Base-by-base conservation (phyloP, 306 rosid species). In the Malus asiatica region DNA sequence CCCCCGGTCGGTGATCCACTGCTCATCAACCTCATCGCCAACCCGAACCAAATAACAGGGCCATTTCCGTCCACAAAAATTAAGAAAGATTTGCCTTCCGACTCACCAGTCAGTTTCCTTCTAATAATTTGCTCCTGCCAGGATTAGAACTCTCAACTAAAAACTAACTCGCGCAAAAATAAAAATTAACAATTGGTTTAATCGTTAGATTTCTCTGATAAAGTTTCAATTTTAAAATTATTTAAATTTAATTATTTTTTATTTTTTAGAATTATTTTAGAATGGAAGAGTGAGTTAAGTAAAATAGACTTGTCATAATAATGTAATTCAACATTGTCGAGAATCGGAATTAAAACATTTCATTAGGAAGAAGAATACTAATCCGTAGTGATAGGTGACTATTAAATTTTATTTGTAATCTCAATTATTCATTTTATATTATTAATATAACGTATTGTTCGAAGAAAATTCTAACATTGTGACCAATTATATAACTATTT, bases 321-420 rank as follows among this genome's bases (percentile, higher is more conserved):
- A 33, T 33, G 6, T 32, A 0, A 5, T 33, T 33, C 0, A 33
- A 33, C 6, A 5, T 5, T 33, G 1, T 33, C 1, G 0, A 33
- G 6, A 33, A 33, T 33, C 0, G 0, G 1, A 33, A 4, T 4
- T 33, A 33, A 33, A 1, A 33, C 35, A 4, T 33, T 1, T 33
- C 0, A 5, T 3, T 32, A 5, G 0, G 2, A 6, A 1, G 6
- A 1, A 3, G 2, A 33, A 33, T 33, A 33, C 38, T 33, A 33
- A 0, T 1, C 0, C 2, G 7, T 33, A 33, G 7, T 33, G 0
- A 1, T 33, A 6, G 2, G 8, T 33, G 1, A 33, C 0, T 5
- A 33, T 38, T 38, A 38, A 38, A 38, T 38, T 38, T 38, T 38
- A 38, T 38, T 38, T 38, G 8, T 7, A 38, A 38, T 38, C 2